Evolutionary conservation across 2,329 filamentous ascomycete genomes (phyloP).

Genomic region (Fusarium buharicum): DNA sequence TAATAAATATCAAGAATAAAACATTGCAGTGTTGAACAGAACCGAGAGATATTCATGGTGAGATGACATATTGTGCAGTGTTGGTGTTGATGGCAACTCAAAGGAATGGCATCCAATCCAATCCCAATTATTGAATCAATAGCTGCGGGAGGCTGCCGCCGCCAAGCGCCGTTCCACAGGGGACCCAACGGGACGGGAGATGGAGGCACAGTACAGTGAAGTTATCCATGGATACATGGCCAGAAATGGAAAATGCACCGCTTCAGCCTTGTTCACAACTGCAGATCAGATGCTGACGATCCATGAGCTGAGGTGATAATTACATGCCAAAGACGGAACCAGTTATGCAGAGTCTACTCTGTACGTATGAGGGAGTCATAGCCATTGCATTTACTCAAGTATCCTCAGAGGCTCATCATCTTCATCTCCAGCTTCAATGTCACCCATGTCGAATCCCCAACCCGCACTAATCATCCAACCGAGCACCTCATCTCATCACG

Average conservation of each 20-base stretch:
- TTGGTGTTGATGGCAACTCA: too few species aligned
- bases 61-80: too few species aligned
- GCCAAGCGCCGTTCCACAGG: conserved; percentile 28
- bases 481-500: conserved; percentile 17
- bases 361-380: too few species aligned
- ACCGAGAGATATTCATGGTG: too few species aligned
- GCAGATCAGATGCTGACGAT: background rate
- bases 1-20: too few species aligned
- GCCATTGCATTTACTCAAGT: too few species aligned
- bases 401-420: background rate
- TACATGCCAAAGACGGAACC: background rate
- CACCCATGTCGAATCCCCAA: conserved; percentile 10
- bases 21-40: too few species aligned
- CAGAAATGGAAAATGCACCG: conserved; percentile 14
- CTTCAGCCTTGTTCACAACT: background rate
- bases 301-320: background rate
- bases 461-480: conserved; percentile 23
- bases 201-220: background rate
- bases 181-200: background rate
- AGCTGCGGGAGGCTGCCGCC: conserved; percentile 28
- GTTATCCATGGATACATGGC: background rate
- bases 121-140: too few species aligned
- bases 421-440: background rate
- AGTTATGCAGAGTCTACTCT: too few species aligned
- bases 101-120: too few species aligned